These are phyloP conservation scores for Volvox reticuliferus DNA, from an alignment of 139 green algal species.

Conservation along the genomic window DNA sequence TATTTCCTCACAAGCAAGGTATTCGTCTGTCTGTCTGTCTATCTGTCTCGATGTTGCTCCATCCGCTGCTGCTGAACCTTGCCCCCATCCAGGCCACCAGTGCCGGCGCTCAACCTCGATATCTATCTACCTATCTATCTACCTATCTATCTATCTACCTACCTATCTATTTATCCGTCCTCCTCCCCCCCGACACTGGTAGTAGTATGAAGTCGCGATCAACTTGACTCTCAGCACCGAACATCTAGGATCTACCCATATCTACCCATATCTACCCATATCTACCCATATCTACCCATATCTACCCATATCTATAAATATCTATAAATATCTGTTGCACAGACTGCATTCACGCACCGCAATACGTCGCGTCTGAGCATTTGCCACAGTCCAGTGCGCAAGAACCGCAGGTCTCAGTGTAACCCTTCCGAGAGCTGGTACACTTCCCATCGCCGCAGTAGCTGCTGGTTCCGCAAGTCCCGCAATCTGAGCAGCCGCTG, in stretches of 20 bases:
- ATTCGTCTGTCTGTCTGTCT: neutral
- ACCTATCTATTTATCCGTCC: no score
- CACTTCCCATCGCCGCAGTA: conserved; percentile 34
- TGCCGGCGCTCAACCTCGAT: neutral
- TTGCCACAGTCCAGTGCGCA: neutral
- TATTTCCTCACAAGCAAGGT: neutral
- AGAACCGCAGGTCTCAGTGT: neutral
- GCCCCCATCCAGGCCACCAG: neutral
- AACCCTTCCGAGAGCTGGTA: neutral
- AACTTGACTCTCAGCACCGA: neutral
- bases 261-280: neutral
- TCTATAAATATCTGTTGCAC: neutral
- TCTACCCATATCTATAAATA: neutral
- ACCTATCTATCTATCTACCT: no score
- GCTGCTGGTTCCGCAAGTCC: neutral
- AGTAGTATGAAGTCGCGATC: neutral
- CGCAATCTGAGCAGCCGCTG: conserved; percentile 19
- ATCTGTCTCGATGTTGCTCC: neutral
- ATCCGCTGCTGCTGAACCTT: neutral
- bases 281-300: no score
- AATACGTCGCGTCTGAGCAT: neutral
- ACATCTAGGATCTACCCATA: neutral
- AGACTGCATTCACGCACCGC: neutral
- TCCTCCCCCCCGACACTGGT: no score
- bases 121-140: neutral